Percentiles rank a stretch among this genome's conserved stretches.
Conservation (phyloP, 2,329 filamentous ascomycete genomes). For the Coniella lustricola region DNA sequence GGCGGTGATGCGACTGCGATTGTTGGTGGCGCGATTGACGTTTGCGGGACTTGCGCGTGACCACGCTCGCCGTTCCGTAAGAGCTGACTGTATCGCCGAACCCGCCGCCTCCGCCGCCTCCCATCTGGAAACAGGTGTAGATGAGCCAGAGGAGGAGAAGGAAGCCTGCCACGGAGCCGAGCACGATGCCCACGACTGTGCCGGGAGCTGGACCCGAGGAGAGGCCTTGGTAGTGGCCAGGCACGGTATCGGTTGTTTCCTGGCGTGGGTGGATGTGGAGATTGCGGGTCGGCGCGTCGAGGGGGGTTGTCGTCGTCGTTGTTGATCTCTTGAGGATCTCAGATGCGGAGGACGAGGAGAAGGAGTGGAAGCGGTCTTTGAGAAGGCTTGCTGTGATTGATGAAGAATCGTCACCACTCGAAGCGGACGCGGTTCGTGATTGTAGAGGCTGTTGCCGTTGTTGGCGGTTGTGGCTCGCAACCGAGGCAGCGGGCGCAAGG, state of each 20-base stretch:
- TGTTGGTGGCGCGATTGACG: conserved; percentile 17
- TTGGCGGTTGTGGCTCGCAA: too few relatives aligned
- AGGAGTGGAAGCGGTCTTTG: conserved; percentile 1
- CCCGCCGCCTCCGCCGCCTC: conserved; percentile 18
- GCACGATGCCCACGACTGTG: conserved; percentile 32
- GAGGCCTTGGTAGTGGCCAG: conserved; percentile 24
- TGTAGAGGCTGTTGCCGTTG: too few relatives aligned
- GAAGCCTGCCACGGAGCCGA: conserved; percentile 38
- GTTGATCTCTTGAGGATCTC: conserved; percentile 4
- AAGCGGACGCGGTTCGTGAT: not conserved
- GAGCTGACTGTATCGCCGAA: conserved; percentile 12
- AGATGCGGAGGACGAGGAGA: conserved; percentile 1
- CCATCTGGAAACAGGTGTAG: conserved; percentile 27
- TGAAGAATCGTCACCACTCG: not conserved
- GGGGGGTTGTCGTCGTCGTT: conserved; percentile 1
- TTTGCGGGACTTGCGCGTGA: conserved; percentile 19
- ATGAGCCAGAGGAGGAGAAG: conserved; percentile 27
- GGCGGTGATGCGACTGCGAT: conserved; percentile 12
- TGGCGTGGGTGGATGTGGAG: conserved; percentile 15
- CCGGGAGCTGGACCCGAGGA: conserved; percentile 24
- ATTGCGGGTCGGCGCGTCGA: conserved; percentile 14
- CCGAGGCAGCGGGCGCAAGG: not conserved
- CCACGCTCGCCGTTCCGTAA: conserved; percentile 19
- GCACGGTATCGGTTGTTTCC: conserved; percentile 22
- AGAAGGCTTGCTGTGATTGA: conserved; percentile 7